These are phyloP conservation scores for Chalciporus sp. DNA, from an alignment of 1,284 basidiomycete species.

Conservation along the genomic window DNA sequence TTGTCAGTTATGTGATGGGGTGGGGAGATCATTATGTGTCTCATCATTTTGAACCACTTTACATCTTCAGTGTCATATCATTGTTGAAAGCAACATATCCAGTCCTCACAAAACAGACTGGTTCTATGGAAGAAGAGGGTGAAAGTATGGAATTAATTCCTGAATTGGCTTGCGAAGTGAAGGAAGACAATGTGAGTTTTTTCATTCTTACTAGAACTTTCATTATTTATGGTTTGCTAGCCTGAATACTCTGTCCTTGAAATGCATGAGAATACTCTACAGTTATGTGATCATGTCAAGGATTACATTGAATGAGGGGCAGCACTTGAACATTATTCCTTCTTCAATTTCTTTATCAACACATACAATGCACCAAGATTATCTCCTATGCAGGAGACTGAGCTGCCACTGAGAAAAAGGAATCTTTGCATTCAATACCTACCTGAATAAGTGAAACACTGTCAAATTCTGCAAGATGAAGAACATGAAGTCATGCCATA, in stretches of 20 bases:
- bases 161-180: too few species aligned
- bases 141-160: too few species aligned
- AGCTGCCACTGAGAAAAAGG: background rate
- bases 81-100: background rate
- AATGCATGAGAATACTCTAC: background rate
- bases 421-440: background rate
- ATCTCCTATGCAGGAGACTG: background rate
- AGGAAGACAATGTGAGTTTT: too few species aligned
- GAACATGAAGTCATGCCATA: background rate
- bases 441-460: too few species aligned
- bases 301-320: background rate
- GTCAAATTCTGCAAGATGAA: background rate
- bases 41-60: background rate
- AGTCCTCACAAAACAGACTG: too few species aligned
- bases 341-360: background rate
- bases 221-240: too few species aligned
- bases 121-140: too few species aligned
- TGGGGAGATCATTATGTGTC: constrained; percentile 2
- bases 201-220: too few species aligned
- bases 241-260: background rate
- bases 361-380: background rate
- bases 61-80: background rate
- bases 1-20: background rate
- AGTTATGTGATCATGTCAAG: background rate
- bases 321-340: background rate